phyloP scores from a whole-genome alignment of 192 early-diverging fungal species.

The Phycomyces nitens region DNA sequence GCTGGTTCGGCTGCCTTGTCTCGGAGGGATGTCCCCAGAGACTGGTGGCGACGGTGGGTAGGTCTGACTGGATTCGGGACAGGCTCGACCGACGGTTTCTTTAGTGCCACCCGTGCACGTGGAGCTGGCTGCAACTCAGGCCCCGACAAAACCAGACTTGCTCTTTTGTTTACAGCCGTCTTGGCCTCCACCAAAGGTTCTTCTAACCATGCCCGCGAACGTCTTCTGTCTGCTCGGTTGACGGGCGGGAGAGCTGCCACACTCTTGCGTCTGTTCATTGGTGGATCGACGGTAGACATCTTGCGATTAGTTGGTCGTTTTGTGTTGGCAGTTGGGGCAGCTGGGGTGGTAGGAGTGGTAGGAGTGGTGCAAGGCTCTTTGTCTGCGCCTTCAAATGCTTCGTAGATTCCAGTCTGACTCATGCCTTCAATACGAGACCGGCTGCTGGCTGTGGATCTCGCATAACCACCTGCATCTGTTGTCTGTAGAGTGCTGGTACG shows the following conservation, averaged over 20 bases:
- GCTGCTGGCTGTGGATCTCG: slow-evolving; percentile 1
- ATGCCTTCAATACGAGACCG: background rate
- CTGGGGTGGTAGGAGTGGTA: background rate
- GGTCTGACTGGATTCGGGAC: too few species aligned
- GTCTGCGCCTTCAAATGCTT: background rate
- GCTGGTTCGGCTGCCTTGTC: background rate
- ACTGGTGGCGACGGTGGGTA: too few species aligned
- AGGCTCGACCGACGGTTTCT: too few species aligned
- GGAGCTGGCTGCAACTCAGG: too few species aligned
- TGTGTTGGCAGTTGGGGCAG: background rate
- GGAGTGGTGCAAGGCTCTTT: background rate
- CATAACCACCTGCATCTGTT: background rate
- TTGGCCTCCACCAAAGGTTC: background rate
- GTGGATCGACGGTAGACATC: too few species aligned
- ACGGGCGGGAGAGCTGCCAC: background rate
- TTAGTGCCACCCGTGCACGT: too few species aligned
- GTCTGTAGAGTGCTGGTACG: slow-evolving; percentile 1
- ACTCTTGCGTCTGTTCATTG: background rate
- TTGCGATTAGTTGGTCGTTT: background rate
- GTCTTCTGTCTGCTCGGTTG: background rate
- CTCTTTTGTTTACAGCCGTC: background rate
- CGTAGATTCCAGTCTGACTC: background rate
- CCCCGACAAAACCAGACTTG: too few species aligned
- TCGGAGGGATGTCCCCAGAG: background rate
- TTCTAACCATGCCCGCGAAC: background rate